Evolutionary conservation across 2,329 filamentous ascomycete species (phyloP), one percentile per base, ranked within the genome.

Genomic region (Fusarium sp.): DNA sequence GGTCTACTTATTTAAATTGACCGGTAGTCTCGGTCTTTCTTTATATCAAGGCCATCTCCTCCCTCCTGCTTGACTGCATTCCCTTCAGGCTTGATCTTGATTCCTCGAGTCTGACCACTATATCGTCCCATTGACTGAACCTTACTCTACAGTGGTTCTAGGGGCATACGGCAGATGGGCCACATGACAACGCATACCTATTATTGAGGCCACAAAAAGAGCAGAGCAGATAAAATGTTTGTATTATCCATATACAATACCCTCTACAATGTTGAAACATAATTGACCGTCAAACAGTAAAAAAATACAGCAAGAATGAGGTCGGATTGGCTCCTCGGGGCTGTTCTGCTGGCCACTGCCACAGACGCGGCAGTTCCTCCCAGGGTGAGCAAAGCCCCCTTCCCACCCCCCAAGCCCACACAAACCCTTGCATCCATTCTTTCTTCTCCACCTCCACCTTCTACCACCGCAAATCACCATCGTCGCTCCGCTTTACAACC

Each of bases 291-390:
- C 22, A 40, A 53, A 42, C 36, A 51, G 44, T 20, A 33, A 6
- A 33, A 38, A 42, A 69, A 24, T 16, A 62, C 27, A 42, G 6
- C 60, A 53, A 77, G 38, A 69, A 84, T 84, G 82, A 83, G 81
- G 81, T 75, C 78, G 53, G 66, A 76, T 42, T 76, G 78, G 40
- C 58, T 83, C 42, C 71, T 81, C 35, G 79, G 78, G 58, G 78
- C 80, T 51, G 72, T 81, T 33, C 67, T 81, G 27, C 70, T 83
- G 70, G 77, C 78, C 22, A 79, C 76, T 35, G 73, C 79, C 67
- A 73, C 72, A 51, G 77, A 81, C 33, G 80, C 78, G 42, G 62
- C 71, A 62, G 66, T 69, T 51, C 62, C 71, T 4, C 59, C 65
- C 49, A 75, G 76, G 66, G 75, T 73, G 10, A 71, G 71, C 20